Base-by-base conservation (phyloP, 495 filamentous ascomycete genomes). In the Monascus purpureus region DNA sequence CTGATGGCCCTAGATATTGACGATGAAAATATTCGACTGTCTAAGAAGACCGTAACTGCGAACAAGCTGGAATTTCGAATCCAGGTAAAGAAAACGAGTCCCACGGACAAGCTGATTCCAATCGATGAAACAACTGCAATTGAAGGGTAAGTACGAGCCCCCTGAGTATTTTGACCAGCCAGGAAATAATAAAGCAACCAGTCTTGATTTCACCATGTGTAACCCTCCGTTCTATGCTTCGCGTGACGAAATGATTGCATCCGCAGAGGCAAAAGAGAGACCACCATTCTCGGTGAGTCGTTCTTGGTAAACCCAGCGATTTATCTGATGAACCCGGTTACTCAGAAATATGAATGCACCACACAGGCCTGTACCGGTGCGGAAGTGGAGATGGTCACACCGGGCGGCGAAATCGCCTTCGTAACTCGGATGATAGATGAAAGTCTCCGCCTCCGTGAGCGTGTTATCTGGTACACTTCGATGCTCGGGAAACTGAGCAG, bases 141-240 rank as follows among this genome's bases (percentile, higher is more conserved):
- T n/a, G 55, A 71, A 25, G 57, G 49, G 70, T 71, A 49, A 18
- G 45, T 22, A 4, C 1, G 16, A n/a, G n/a, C n/a, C n/a, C n/a
- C n/a, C n/a, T n/a, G n/a, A n/a, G n/a, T n/a, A n/a, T 30, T 18
- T 43, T 8, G n/a, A 3, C 1, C 8, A 12, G 2, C 4, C 9
- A 23, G 12, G 11, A 6, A 12, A 16, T 13, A 28, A 30, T 12
- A 20, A 1, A n/a, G 11, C 16, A 31, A 2, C n/a, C 32, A 77
- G 70, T 3, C 64, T 93, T 22, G 82, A 94, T 50, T 95, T 96
- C 46, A 77, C 72, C 28, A 93, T 95, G 75, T 86, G 77, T 54
- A 97, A 97, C 42, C 90, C 90, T 1, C 90, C 90, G 0, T 97
- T 97, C 58, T 95, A 93, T 59, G 43, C 66, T 13, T 87, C 82